Evolutionary conservation across 1,139 yeast genomes (phyloP).

Genomic region (Saccharomyces hybrid): DNA sequence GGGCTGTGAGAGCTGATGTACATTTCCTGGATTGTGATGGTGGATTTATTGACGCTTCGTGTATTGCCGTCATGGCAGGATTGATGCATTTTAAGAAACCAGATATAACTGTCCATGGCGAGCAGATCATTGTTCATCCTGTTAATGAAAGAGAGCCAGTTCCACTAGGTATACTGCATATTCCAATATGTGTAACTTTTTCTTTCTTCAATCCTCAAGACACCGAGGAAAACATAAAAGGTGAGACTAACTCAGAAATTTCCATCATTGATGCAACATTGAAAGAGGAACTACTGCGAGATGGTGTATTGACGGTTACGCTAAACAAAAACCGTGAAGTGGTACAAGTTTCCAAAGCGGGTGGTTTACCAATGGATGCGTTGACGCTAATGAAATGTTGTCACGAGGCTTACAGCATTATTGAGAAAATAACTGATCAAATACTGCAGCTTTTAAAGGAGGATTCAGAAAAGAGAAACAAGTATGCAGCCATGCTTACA

Average conservation of each 20-base stretch:
- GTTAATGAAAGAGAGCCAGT: constrained; percentile 80
- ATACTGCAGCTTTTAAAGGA: constrained; percentile 51
- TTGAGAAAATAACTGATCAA: constrained; percentile 55
- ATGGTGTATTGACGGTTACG: constrained; percentile 78
- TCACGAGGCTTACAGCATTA: constrained; percentile 56
- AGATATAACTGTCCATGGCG: constrained; percentile 70
- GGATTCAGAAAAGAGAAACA: constrained; percentile 41
- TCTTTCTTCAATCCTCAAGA: constrained; percentile 68
- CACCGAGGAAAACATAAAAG: constrained; percentile 61
- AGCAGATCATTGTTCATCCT: constrained; percentile 60
- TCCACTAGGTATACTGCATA: constrained; percentile 74
- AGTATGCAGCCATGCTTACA: constrained; percentile 26
- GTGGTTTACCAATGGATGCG: constrained; percentile 84
- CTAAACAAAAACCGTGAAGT: constrained; percentile 84
- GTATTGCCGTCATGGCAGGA: constrained; percentile 85
- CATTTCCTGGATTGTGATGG: constrained; percentile 89
- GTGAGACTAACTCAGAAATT: constrained; percentile 52
- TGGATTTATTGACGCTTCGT: constrained; percentile 81
- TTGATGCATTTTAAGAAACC: constrained; percentile 78
- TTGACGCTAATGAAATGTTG: constrained; percentile 61
- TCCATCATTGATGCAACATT: constrained; percentile 69
- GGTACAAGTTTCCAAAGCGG: constrained; percentile 84
- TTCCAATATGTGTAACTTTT: constrained; percentile 88
- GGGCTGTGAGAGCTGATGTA: constrained; percentile 85
- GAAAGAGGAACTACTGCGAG: constrained; percentile 69